These are phyloP conservation scores for Fomitopsis pinicola DNA, from an alignment of 1,284 basidiomycete genomes.

Conservation along the genomic window DNA sequence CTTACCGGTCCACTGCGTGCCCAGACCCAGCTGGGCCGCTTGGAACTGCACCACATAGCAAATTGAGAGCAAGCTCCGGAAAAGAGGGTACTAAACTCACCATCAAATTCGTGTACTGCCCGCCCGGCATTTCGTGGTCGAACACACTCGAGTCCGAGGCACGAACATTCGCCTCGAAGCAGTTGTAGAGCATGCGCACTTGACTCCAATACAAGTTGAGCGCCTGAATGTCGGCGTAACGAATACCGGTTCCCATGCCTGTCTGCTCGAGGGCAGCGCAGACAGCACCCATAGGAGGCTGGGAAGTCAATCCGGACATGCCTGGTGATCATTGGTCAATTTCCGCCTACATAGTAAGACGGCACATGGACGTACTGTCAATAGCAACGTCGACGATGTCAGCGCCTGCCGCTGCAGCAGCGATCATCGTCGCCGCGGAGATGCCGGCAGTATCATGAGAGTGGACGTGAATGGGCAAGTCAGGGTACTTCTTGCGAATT, in stretches of 20 bases:
- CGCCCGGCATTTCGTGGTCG: constrained; percentile 99
- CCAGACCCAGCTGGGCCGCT: constrained; percentile 94
- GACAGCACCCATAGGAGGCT: constrained; percentile 98
- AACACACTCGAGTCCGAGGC: constrained; percentile 97
- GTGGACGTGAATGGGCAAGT: constrained; percentile 98
- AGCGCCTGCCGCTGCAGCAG: constrained; percentile 92
- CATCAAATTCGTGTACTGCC: constrained; percentile 95
- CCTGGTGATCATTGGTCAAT: constrained; percentile 38
- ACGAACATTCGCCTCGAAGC: constrained; percentile 98
- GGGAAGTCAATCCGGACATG: constrained; percentile 98
- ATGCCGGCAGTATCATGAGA: constrained; percentile 99
- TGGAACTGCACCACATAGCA: constrained; percentile 74
- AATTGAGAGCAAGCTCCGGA: background rate
- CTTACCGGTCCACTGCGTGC: constrained; percentile 90
- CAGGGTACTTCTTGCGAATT: constrained; percentile 94
- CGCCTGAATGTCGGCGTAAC: constrained; percentile 96
- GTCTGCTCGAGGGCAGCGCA: constrained; percentile 96
- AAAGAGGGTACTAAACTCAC: constrained; percentile 35
- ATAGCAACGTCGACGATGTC: constrained; percentile 99
- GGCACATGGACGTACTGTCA: constrained; percentile 63
- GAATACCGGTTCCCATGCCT: constrained; percentile 91
- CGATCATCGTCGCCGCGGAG: constrained; percentile 94
- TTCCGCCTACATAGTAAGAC: background rate
- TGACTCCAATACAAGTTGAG: constrained; percentile 99
- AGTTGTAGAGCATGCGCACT: constrained; percentile 91